Evolutionary conservation across 164 flowering plant genomes (phyloP), one percentile per base, ranked within the genome.

Genomic region (Cinnamomum micranthum): DNA sequence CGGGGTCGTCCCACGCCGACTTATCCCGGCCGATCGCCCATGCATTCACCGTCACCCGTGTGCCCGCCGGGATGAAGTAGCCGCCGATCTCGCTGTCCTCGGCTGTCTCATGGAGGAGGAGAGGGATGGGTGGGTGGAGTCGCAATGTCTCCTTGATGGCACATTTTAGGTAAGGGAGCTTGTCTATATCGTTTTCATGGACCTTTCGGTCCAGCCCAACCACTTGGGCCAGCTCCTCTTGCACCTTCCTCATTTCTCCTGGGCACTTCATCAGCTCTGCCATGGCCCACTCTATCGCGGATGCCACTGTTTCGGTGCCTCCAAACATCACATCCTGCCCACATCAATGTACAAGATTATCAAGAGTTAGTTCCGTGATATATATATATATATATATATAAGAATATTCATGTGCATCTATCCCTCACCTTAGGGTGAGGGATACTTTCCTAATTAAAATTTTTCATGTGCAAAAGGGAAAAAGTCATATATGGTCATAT

Each of bases 241-340:
- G 95, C 25, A 86, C 91, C 73, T 65, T 81, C 73, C 78, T 86
- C 13, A 92, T 69, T 12, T 89, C 89, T 5, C 85, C 84, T 7
- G 97, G 95, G 65, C 77, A 79, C 19, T 70, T 82, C 88, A 92
- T 81, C 41, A 91, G 78, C 85, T 92, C 97, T 33, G 97, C 72
- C 90, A 92, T 84, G 66, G 88, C 90, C 97, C 97, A 92, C 68
- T 91, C 97, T 24, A 92, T 88, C 1, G 91, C 93, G 3, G 97
- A 92, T 2, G 95, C 97, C 67, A 92, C 94, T 15, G 97, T 91
- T 64, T 92, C 95, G 0, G 93, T 91, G 9, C 97, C 95, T n/a
- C 95, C 97, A 73, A 92, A 92, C 97, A 92, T 92, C 13, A 92
- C 94, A 50, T 92, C 95, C 97, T 92, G 79, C 47, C 15, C 15